These are phyloP conservation scores for Apiospora pterosperma DNA, from an alignment of 2,329 filamentous ascomycete genomes.

Conservation along the genomic window DNA sequence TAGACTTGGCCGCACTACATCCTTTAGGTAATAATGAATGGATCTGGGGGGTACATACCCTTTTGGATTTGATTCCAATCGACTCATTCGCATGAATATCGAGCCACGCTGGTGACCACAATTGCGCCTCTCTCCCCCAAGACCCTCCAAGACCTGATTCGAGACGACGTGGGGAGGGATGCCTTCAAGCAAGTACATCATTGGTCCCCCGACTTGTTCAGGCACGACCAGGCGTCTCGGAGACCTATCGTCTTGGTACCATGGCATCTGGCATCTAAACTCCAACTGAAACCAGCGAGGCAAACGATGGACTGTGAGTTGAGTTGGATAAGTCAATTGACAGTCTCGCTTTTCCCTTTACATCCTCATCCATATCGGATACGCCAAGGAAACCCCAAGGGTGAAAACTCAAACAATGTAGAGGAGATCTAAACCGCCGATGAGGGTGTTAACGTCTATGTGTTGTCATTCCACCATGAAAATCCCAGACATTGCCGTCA, in stretches of 20 bases:
- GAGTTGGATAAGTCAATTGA: constrained; percentile 5
- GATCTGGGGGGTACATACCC: background rate
- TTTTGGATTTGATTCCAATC: background rate
- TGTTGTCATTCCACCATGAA: constrained; percentile 10
- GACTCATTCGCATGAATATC: background rate
- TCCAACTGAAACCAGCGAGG: too few relatives aligned
- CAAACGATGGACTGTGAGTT: background rate
- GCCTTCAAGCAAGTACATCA: background rate
- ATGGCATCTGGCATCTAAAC: too few relatives aligned
- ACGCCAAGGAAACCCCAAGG: background rate
- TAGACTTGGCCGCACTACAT: background rate
- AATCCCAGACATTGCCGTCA: constrained; percentile 12
- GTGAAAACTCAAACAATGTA: constrained; percentile 14
- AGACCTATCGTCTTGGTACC: background rate
- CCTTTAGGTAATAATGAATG: too few relatives aligned
- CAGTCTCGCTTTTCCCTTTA: constrained; percentile 9
- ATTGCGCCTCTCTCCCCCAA: constrained; percentile 1
- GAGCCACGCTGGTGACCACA: background rate
- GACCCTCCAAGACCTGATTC: background rate
- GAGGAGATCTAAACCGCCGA: constrained; percentile 25
- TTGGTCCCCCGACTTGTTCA: background rate
- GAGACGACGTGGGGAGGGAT: background rate
- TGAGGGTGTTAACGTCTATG: constrained; percentile 28
- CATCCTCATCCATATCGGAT: constrained; percentile 1
- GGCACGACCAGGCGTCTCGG: background rate